phyloP scores from a whole-genome alignment of 441 rosid genomes.

The Eugenia klotzschiana region DNA sequence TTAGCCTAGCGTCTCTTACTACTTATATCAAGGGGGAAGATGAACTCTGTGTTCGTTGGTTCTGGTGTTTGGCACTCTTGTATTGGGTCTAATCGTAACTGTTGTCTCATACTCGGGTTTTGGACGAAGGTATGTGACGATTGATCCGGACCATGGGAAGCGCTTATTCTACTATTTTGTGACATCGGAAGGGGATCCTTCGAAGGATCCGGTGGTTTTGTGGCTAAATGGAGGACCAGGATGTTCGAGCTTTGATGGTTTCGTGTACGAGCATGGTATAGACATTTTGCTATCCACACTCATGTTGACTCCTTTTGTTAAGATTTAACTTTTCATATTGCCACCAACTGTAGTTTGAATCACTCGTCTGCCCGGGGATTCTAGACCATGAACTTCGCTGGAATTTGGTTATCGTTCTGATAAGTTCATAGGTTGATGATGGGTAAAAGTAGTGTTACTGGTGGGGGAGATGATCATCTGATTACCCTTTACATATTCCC shows the following conservation, averaged over 20 bases:
- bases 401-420: neutral
- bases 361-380: neutral
- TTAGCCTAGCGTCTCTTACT: neutral
- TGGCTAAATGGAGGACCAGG: constrained; percentile 81
- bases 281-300: neutral
- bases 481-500: neutral
- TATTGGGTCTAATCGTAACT: neutral
- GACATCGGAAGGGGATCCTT: constrained; percentile 39
- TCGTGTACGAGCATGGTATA: constrained; percentile 55
- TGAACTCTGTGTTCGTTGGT: neutral
- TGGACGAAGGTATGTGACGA: constrained; percentile 47
- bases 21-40: neutral
- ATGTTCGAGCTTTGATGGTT: constrained; percentile 64
- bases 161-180: constrained; percentile 51
- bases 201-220: constrained; percentile 49
- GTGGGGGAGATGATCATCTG: neutral
- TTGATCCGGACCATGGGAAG: constrained; percentile 36
- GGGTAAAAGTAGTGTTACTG: neutral
- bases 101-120: neutral
- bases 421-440: neutral
- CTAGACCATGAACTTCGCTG: neutral
- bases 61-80: neutral
- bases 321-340: neutral
- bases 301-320: neutral
- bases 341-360: neutral